Evolutionary conservation across 148 eudicot species (phyloP), one percentile per base, ranked within the genome.

Genomic region (Simmondsia chinensis): DNA sequence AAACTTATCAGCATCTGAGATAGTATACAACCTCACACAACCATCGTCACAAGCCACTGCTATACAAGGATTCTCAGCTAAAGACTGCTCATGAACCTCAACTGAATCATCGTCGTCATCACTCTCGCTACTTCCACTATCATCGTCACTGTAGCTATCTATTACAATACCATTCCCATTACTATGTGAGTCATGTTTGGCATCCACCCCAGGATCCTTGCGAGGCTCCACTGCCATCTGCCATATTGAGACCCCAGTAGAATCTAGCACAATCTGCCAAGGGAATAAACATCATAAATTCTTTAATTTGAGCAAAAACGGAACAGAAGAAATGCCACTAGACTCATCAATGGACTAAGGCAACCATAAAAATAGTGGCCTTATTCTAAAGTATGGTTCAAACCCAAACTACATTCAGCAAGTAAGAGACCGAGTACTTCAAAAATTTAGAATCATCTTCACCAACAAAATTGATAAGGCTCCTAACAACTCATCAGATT

Each of bases 11-110:
- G 54, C 57, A 38, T 72, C 81, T 1, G 74, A 53, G 19, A 85
- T 35, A 3, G 56, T 58, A 27, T 76, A 91, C 38, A 91, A 49
- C 25, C 95, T 74, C 46, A 91, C 88, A 64, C 80, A 76, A 17
- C 95, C 97, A 70, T 91, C 95, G 46, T 82, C 97, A 63, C 97
- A 91, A 35, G 97, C 95, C 59, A 85, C 51, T 15, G 97, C 97
- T 43, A 85, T 28, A 3, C 37, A 61, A 6, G 56, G 52, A 69
- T 59, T 63, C 21, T 57, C 55, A 17, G 32, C 33, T 9, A 30
- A 57, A 15, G 65, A 58, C 16, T 51, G 63, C 43, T 56, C 73
- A 39, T 62, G 50, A 63, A 78, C 46, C 60, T 76, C 82, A 46
- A 46, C 53, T 15, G 55, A 23, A 27, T 48, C 69, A 15, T 22